These are phyloP conservation scores for Aspergillus pseudoglaucus DNA, from an alignment of 2,329 filamentous ascomycete genomes.

Conservation along the genomic window DNA sequence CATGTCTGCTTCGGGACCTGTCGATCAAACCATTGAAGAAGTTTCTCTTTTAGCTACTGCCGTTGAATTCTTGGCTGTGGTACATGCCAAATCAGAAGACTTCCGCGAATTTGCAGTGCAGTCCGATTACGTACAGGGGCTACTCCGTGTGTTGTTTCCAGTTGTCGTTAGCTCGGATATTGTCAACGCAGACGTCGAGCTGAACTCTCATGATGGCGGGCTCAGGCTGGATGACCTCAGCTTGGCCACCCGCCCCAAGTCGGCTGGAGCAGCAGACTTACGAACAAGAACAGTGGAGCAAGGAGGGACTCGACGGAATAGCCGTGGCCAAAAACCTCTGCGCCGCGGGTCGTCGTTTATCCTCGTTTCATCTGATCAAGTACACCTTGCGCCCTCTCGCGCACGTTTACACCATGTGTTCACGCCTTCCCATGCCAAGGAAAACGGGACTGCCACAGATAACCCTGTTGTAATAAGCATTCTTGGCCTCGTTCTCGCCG, in stretches of 20 bases:
- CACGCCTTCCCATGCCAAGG: conserved; percentile 49
- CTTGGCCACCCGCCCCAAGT: conserved; percentile 72
- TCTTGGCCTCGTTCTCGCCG: conserved; percentile 66
- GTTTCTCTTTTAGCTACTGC: conserved; percentile 66
- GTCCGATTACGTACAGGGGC: conserved; percentile 73
- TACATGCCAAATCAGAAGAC: conserved; percentile 66
- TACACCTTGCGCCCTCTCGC: conserved; percentile 51
- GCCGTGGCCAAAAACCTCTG: conserved; percentile 53
- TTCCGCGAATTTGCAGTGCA: conserved; percentile 78
- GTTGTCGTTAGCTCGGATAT: conserved; percentile 80
- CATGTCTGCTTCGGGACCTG: conserved; percentile 11
- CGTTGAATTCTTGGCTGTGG: conserved; percentile 69
- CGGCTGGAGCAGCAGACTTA: conserved; percentile 61
- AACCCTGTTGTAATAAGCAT: conserved; percentile 69
- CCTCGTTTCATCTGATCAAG: conserved; percentile 67
- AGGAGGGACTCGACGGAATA: conserved; percentile 38
- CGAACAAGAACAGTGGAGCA: conserved; percentile 59
- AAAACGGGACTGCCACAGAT: conserved; percentile 46
- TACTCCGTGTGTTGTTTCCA: conserved; percentile 77
- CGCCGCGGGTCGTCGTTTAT: conserved; percentile 86
- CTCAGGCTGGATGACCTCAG: conserved; percentile 81
- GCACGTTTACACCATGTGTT: conserved; percentile 59
- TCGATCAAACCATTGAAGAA: conserved; percentile 44
- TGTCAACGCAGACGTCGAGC: conserved; percentile 74
- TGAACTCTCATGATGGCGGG: conserved; percentile 74